These are phyloP conservation scores for Ceratorhiza oryzae-sativae DNA, from an alignment of 1,284 basidiomycete species.

Conservation along the genomic window DNA sequence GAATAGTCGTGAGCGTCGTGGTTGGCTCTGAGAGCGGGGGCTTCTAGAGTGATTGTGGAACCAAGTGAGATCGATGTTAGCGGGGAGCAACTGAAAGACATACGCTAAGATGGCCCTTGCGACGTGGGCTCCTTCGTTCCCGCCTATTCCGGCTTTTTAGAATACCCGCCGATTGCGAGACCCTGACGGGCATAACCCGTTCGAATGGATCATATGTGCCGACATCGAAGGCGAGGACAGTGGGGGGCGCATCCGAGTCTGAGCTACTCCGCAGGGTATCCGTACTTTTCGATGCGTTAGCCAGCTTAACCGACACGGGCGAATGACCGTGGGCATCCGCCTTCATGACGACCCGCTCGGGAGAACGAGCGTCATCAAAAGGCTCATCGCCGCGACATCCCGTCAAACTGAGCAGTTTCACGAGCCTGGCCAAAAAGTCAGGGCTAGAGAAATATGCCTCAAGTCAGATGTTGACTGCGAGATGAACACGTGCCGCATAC, in stretches of 20 bases:
- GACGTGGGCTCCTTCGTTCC: not conserved
- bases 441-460: not conserved
- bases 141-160: not conserved
- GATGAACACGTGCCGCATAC: slow-evolving; percentile 3
- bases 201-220: not conserved
- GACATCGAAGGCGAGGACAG: not conserved
- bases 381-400: not conserved
- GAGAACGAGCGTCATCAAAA: not conserved
- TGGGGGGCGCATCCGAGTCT: not conserved
- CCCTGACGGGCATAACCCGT: not conserved
- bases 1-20: slow-evolving; percentile 7
- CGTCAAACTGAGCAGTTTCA: slow-evolving; percentile 19
- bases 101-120: slow-evolving; percentile 2
- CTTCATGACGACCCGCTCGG: not conserved
- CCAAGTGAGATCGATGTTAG: not conserved
- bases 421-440: slow-evolving; percentile 20
- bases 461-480: not conserved
- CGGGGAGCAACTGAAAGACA: not conserved
- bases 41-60: not conserved
- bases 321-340: not conserved
- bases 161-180: not conserved
- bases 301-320: not conserved
- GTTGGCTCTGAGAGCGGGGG: not conserved
- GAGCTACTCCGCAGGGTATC: slow-evolving; percentile 9
- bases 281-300: not conserved